Percentiles rank a stretch among this genome's conserved stretches.
These are phyloP conservation scores for Trifolium repens DNA, from an alignment of 306 rosid genomes.

Conservation along the genomic window DNA sequence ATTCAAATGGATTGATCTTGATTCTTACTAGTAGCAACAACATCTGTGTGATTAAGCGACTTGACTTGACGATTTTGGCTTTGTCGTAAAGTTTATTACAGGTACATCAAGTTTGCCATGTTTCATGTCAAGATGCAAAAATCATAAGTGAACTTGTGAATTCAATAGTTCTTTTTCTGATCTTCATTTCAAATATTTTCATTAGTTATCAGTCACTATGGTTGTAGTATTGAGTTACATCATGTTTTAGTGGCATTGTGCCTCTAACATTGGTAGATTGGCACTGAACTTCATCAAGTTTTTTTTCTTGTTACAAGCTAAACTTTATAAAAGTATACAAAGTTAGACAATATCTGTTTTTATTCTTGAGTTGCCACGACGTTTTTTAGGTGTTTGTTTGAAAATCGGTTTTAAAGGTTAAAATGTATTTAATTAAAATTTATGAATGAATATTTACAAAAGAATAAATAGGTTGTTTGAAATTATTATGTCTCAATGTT, in stretches of 20 bases:
- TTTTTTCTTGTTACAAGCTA: not conserved
- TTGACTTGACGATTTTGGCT: conserved; percentile 37
- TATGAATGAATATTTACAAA: too few species aligned
- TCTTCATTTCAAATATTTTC: conserved; percentile 36
- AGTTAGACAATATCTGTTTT: not conserved
- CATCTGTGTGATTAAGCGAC: conserved; percentile 49
- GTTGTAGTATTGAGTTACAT: conserved; percentile 38
- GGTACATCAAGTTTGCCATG: conserved; percentile 35
- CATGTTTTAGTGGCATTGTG: conserved; percentile 14
- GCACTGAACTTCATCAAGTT: not conserved
- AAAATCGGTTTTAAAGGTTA: not conserved
- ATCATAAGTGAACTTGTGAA: conserved; percentile 46
- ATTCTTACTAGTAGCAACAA: conserved; percentile 35
- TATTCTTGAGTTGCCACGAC: not conserved
- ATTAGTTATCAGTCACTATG: conserved; percentile 30
- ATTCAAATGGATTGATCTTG: conserved; percentile 85
- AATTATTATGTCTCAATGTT: too few species aligned
- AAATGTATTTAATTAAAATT: too few species aligned
- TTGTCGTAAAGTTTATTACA: conserved; percentile 8
- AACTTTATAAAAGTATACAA: conserved; percentile 2
- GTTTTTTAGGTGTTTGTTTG: not conserved
- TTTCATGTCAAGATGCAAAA: conserved; percentile 40
- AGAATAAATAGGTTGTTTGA: too few species aligned
- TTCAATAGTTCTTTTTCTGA: conserved; percentile 40
- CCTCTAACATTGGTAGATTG: too few species aligned